Conservation (phyloP, 2,329 filamentous ascomycete genomes). For the Pleoardoris graminearum region DNA sequence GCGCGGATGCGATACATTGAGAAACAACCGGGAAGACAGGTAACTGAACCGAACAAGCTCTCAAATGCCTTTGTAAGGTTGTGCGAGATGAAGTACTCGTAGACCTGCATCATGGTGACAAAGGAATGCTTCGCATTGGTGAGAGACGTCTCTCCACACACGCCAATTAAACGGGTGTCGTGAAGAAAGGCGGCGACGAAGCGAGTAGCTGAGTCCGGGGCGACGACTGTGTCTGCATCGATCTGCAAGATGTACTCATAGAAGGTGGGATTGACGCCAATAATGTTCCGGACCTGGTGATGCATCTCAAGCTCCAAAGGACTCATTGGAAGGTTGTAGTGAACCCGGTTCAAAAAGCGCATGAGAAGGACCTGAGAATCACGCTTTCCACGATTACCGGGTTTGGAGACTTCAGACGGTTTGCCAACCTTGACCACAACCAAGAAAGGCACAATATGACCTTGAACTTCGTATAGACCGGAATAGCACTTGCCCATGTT, state of each 20-base stretch:
- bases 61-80: slow-evolving; percentile 97
- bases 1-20: slow-evolving; percentile 98
- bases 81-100: slow-evolving; percentile 99
- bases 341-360: slow-evolving; percentile 98
- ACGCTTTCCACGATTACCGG: slow-evolving; percentile 98
- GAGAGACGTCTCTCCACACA: slow-evolving; percentile 92
- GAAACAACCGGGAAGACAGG: slow-evolving; percentile 97
- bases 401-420: slow-evolving; percentile 69
- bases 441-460: slow-evolving; percentile 96
- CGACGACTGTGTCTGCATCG: slow-evolving; percentile 95
- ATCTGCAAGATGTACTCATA: slow-evolving; percentile 98
- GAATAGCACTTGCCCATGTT: slow-evolving; percentile 99
- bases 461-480: slow-evolving; percentile 94
- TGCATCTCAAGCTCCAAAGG: slow-evolving; percentile 97
- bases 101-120: slow-evolving; percentile 99
- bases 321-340: slow-evolving; percentile 96
- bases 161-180: slow-evolving; percentile 89
- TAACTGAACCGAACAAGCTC: slow-evolving; percentile 94
- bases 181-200: slow-evolving; percentile 90
- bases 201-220: slow-evolving; percentile 83
- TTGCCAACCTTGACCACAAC: slow-evolving; percentile 96
- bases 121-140: slow-evolving; percentile 92
- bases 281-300: slow-evolving; percentile 97
- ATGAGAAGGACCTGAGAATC: slow-evolving; percentile 98
- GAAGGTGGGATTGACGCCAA: slow-evolving; percentile 96